phyloP scores from a whole-genome alignment of 192 early-diverging fungal species.

The Linnemannia exigua region DNA sequence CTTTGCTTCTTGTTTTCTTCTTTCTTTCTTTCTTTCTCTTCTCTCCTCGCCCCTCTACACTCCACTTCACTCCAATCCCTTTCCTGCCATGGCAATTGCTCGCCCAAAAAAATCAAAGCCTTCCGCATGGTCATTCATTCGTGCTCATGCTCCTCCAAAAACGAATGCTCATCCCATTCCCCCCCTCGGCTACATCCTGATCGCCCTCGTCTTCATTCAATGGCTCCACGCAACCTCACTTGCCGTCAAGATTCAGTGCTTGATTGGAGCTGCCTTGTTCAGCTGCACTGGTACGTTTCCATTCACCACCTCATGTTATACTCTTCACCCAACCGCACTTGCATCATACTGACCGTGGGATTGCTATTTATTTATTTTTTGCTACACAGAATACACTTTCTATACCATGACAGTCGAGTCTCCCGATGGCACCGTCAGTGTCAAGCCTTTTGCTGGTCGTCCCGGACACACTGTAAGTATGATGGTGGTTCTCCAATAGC shows the following conservation, averaged over 20 bases:
- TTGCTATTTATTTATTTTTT: background rate
- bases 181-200: conserved; percentile 39
- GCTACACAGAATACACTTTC: conserved; percentile 34
- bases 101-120: conserved; percentile 15
- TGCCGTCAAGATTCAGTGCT: conserved; percentile 48
- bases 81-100: background rate
- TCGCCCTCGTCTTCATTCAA: conserved; percentile 42
- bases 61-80: background rate
- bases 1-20: background rate
- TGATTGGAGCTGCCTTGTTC: conserved; percentile 48
- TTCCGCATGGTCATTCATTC: conserved; percentile 31
- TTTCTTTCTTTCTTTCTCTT: background rate
- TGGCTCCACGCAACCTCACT: conserved; percentile 45
- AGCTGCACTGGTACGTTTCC: conserved; percentile 37
- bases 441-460: conserved; percentile 49
- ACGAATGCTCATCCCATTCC: conserved; percentile 49
- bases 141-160: conserved; percentile 35
- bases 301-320: no score
- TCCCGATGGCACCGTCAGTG: conserved; percentile 46
- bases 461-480: conserved; percentile 48
- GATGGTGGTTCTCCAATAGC: background rate
- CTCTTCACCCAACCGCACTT: background rate
- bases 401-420: conserved; percentile 50
- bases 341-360: background rate
- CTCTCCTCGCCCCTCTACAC: conserved; percentile 1